Evolutionary conservation across 371 early-diverging fungal species (phyloP).

Genomic region (Apophysomyces ossiformis): DNA sequence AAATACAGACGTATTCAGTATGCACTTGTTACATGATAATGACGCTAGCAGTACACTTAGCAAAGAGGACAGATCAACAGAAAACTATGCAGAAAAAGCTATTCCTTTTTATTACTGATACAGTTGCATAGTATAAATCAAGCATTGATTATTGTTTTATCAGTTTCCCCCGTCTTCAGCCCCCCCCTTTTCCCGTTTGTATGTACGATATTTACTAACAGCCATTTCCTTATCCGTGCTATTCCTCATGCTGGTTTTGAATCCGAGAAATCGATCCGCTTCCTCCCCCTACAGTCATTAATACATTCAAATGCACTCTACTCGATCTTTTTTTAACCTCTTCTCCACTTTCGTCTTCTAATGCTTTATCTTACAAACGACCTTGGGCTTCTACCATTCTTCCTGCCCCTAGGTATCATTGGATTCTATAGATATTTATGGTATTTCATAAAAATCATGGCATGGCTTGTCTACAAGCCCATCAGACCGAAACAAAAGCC

Average conservation of each 20-base stretch:
- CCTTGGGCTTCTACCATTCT: constrained; percentile 62
- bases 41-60: too few species aligned
- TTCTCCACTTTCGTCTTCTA: neutral
- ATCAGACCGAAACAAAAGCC: constrained; percentile 56
- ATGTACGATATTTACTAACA: neutral
- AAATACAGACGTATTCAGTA: too few species aligned
- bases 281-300: neutral
- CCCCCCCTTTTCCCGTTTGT: neutral
- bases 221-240: constrained; percentile 3
- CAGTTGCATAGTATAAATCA: neutral
- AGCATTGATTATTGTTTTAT: constrained; percentile 3
- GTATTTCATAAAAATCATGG: constrained; percentile 66
- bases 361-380: constrained; percentile 79
- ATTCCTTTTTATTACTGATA: too few species aligned
- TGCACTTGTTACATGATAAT: too few species aligned
- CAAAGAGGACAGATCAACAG: too few species aligned
- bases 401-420: constrained; percentile 74
- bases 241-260: constrained; percentile 3
- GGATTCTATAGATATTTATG: constrained; percentile 79
- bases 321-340: neutral
- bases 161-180: neutral
- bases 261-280: constrained; percentile 1
- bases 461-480: constrained; percentile 61
- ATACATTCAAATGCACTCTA: constrained; percentile 5
- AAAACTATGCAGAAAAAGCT: too few species aligned